Conservation (phyloP, 163 green algal genomes). For the Scenedesmus sp. region DNA sequence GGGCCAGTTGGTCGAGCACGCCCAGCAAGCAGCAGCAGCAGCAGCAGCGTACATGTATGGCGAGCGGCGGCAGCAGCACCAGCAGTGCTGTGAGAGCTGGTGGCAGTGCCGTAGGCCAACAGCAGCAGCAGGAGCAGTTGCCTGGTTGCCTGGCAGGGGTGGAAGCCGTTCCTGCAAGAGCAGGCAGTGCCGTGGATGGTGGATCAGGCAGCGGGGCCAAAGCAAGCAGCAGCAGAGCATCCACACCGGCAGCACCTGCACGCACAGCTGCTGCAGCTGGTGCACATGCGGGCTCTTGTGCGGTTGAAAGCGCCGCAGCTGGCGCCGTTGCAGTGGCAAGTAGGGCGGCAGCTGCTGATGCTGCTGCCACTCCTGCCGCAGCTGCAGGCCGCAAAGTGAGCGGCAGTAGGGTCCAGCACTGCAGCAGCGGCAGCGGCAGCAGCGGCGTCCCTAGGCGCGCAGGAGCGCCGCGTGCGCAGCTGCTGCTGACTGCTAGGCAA, state of each 20-base stretch:
- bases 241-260: not conserved
- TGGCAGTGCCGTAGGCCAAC: not conserved
- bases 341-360: not conserved
- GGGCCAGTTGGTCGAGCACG: not conserved
- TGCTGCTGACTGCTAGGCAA: not conserved
- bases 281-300: not conserved
- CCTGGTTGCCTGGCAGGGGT: not conserved
- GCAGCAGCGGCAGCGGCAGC: not conserved
- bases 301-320: not conserved
- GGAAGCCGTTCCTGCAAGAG: not conserved
- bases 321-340: not conserved
- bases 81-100: not conserved
- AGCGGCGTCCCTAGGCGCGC: not conserved
- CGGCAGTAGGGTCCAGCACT: not conserved
- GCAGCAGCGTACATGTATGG: not conserved
- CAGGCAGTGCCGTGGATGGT: not conserved
- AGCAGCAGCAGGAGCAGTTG: not conserved
- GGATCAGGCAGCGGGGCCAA: not conserved
- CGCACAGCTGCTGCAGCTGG: not conserved
- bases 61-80: not conserved
- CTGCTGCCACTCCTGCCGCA: not conserved
- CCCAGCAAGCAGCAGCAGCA: not conserved
- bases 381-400: not conserved
- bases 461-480: not conserved
- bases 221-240: not conserved